Base-by-base conservation (phyloP, 352 stramenopile species). In the Pythium guiyangense region DNA sequence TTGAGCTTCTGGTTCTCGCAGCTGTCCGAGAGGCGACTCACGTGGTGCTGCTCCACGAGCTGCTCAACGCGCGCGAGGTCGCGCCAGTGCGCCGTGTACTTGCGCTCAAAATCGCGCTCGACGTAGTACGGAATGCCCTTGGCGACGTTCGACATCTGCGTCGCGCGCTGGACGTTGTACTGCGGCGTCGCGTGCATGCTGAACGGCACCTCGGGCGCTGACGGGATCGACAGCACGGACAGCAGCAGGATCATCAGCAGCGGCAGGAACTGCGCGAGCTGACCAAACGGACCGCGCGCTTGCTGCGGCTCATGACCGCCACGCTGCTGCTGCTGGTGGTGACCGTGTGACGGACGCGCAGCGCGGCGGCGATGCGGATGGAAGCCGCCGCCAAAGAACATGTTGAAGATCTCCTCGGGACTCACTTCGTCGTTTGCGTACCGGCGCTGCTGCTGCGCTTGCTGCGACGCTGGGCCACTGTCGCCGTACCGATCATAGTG, bases 321-420 rank as follows among this genome's bases (percentile, higher is more conserved):
- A n/a, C n/a, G n/a, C n/a, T n/a, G 31, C 35, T 66, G 61, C 10
- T 64, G 65, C n/a, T 63, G 67, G 26, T 72, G 63, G 17, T 39
- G 42, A 6, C 49, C 45, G 20, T 62, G 56, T 39, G 47, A 60
- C 5, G 37, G 45, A 27, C 56, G 37, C 14, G 40, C 40, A 6
- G 50, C 22, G 35, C 58, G 58, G 18, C 70, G 68, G 25, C 79
- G 86, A 35, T 86, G 73, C 27, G 71, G 62, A 54, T 73, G 81
- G 57, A 93, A 88, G 29, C 82, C 79, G 14, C 85, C 86, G 44
- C 88, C 88, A 57, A 96, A 96, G 59, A 96, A 94, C 83, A 96
- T 94, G 71, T 94, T 95, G 70, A 96, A 96, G 69, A 96, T 94
- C 60, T 96, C 88, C 54, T 94, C 84, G 11, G 88, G 88, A 52